Evolutionary conservation across 345 rosid species (phyloP), one percentile per base, ranked within the genome.

Genomic region (Arabidopsis suecica): DNA sequence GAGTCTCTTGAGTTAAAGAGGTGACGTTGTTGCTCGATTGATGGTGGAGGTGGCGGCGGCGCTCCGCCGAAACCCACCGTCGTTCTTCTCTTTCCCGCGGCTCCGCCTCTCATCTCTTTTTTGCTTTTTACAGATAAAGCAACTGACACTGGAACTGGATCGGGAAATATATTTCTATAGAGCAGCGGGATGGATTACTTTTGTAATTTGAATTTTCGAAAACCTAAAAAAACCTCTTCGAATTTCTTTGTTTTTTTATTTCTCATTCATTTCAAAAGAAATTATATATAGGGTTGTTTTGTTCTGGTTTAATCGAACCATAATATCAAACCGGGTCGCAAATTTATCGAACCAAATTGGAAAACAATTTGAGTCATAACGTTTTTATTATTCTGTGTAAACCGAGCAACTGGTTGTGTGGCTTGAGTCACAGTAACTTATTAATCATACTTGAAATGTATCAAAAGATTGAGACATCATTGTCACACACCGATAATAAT

Each of bases 1-100:
- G 98, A 94, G 72, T 91, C 96, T n/a, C 98, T 87, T 2, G 89
- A 80, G 42, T 62, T 80, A 2, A 14, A 12, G 11, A 23, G 58
- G 14, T 58, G 77, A 37, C 82, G 79, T 13, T 79, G 72, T 3
- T 69, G 74, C 45, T 79, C 82, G 8, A 62, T 64, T 0, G 74
- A 60, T 12, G 80, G 81, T 38, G 79, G 51, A 9, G 70, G 74
- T n/a, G 58, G 83, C 0, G 74, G 75, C 0, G 71, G 80, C 0
- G 53, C 66, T 63, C 71, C 71, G 45, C 75, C 49, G 73, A 63
- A 82, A 22, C 49, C 38, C 1, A 44, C 75, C 13, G 75, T 65
- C 1, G 76, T 28, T 53, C 76, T 81, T 65, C 81, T 73, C 48
- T 72, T 78, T 5, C 59, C 49, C 68, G 47, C 11, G 55, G 51